Evolutionary conservation across 176 grass and related monocot species (phyloP).

Genomic region (Zoysia pacifica): DNA sequence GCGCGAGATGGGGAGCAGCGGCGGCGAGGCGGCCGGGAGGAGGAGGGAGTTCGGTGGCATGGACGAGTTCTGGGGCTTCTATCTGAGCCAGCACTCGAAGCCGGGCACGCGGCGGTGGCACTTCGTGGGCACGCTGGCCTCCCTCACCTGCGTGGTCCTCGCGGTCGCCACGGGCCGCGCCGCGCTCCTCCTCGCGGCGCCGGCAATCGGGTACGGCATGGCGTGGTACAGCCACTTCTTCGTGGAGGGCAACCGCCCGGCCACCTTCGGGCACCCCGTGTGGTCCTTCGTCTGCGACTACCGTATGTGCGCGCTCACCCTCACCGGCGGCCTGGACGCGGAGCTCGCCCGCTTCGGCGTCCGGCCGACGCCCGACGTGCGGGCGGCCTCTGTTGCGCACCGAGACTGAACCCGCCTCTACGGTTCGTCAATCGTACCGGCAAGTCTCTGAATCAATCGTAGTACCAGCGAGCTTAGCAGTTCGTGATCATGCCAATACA

Average conservation of each 20-base stretch:
- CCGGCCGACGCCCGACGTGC: background rate
- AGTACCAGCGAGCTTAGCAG: background rate
- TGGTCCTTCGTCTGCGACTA: conserved; percentile 81
- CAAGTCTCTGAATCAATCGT: background rate
- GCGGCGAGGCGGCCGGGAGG: background rate
- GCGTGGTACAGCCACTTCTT: conserved; percentile 95
- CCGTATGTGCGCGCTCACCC: conserved; percentile 72
- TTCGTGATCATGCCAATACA: background rate
- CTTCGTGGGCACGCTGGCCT: conserved; percentile 65
- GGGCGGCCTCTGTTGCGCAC: conserved; percentile 19
- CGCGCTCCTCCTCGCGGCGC: conserved; percentile 45
- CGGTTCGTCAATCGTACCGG: background rate
- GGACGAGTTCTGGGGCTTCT: conserved; percentile 85
- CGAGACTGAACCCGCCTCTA: background rate
- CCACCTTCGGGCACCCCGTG: conserved; percentile 73
- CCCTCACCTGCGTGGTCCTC: conserved; percentile 48
- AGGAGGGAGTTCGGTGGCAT: conserved; percentile 54
- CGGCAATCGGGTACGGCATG: conserved; percentile 64
- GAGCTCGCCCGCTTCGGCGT: conserved; percentile 67
- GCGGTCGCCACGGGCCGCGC: conserved; percentile 52
- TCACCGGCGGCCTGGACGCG: conserved; percentile 65
- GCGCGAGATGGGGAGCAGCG: conserved; percentile 22
- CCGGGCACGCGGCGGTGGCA: conserved; percentile 69
- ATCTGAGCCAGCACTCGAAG: conserved; percentile 87
- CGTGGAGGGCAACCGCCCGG: conserved; percentile 70